phyloP scores from a whole-genome alignment of 495 filamentous ascomycete genomes.

The Xylaria telfairii region DNA sequence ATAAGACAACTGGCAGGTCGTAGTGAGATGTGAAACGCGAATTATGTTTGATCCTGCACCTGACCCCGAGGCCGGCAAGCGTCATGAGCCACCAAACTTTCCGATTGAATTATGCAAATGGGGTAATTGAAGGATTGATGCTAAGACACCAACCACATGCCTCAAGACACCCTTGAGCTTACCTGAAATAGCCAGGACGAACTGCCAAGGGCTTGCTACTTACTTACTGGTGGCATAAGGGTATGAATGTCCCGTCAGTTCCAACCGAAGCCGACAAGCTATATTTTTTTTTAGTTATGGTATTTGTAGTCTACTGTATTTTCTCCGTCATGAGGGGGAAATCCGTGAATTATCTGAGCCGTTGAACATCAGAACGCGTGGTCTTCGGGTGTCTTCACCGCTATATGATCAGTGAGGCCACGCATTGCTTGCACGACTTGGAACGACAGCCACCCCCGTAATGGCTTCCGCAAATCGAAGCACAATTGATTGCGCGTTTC shows the following conservation, averaged over 20 bases:
- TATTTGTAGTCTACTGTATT: neutral
- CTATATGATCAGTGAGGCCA: neutral
- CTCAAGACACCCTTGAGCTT: neutral
- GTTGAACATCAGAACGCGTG: neutral
- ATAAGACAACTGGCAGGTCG: neutral
- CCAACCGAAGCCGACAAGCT: neutral
- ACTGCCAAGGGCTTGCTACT: neutral
- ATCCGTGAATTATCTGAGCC: neutral
- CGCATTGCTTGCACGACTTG: slow-evolving; percentile 16
- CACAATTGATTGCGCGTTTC: slow-evolving; percentile 22
- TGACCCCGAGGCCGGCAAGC: neutral
- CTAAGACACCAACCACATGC: slow-evolving; percentile 3
- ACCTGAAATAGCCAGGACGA: neutral
- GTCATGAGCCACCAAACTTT: neutral
- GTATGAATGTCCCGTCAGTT: too few relatives aligned
- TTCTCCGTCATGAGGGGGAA: neutral
- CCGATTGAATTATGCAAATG: slow-evolving; percentile 1
- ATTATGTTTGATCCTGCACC: slow-evolving; percentile 8
- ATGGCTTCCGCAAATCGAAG: slow-evolving; percentile 1
- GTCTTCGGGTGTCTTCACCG: slow-evolving; percentile 10
- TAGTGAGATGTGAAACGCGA: slow-evolving; percentile 13
- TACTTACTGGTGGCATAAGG: neutral
- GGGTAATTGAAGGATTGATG: neutral
- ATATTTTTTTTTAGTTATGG: neutral
- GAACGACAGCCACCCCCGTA: neutral